These are phyloP conservation scores for Fusarium protoensiforme DNA, from an alignment of 2,329 filamentous ascomycete genomes.

Conservation along the genomic window DNA sequence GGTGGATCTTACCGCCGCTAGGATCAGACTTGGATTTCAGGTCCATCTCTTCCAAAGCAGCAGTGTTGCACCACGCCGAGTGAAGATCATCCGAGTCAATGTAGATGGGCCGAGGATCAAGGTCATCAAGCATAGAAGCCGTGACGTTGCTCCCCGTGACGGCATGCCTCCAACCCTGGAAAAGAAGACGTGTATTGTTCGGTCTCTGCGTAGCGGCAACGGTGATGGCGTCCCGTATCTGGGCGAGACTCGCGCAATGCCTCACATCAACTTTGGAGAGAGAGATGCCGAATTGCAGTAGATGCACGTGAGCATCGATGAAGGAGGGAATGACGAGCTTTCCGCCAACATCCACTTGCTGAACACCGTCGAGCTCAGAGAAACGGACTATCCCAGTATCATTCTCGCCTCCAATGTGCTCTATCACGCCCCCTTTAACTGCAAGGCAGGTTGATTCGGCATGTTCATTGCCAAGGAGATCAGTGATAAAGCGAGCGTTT, in stretches of 20 bases:
- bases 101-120: conserved; percentile 61
- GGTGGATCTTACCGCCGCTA: conserved; percentile 57
- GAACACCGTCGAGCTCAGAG: background rate
- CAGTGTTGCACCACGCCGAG: conserved; percentile 61
- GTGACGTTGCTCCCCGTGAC: conserved; percentile 48
- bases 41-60: conserved; percentile 57
- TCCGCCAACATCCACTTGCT: conserved; percentile 43
- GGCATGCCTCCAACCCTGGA: conserved; percentile 60
- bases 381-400: background rate
- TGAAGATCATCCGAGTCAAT: conserved; percentile 63
- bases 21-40: conserved; percentile 54
- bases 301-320: conserved; percentile 61
- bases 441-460: background rate
- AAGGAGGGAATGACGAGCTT: conserved; percentile 56
- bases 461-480: background rate
- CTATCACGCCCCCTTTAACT: background rate
- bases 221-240: conserved; percentile 54
- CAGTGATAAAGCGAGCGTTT: background rate
- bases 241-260: conserved; percentile 52
- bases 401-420: background rate
- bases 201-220: conserved; percentile 53
- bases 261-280: conserved; percentile 56
- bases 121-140: conserved; percentile 54
- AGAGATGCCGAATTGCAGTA: conserved; percentile 58
- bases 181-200: conserved; percentile 56